These are phyloP conservation scores for Tolypocladium sp. DNA, from an alignment of 2,329 filamentous ascomycete genomes.

Conservation along the genomic window DNA sequence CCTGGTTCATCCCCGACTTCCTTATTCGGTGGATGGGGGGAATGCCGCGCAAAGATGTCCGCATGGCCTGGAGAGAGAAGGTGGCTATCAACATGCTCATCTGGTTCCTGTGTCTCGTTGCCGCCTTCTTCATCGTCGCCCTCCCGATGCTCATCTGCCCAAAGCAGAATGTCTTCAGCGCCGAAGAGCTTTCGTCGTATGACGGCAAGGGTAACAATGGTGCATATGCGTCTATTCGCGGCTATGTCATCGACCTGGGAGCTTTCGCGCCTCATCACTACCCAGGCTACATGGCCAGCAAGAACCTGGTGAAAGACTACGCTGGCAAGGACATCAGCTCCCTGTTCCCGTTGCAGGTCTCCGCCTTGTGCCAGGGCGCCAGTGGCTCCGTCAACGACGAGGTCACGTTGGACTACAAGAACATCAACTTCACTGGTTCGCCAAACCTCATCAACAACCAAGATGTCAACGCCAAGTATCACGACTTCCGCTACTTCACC, in stretches of 20 bases:
- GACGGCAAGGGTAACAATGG: slow-evolving; percentile 58
- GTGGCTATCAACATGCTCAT: slow-evolving; percentile 96
- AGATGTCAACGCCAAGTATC: slow-evolving; percentile 71
- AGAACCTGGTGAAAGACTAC: slow-evolving; percentile 60
- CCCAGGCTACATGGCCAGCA: slow-evolving; percentile 44
- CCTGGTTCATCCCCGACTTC: slow-evolving; percentile 83
- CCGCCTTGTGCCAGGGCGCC: slow-evolving; percentile 75
- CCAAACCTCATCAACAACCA: slow-evolving; percentile 53
- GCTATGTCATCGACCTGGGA: slow-evolving; percentile 77
- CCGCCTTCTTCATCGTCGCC: slow-evolving; percentile 81
- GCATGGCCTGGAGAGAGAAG: slow-evolving; percentile 93
- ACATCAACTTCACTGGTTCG: slow-evolving; percentile 63
- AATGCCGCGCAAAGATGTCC: slow-evolving; percentile 88
- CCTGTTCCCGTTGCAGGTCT: slow-evolving; percentile 91
- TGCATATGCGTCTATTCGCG: slow-evolving; percentile 75
- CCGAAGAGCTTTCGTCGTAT: slow-evolving; percentile 62
- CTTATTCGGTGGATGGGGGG: slow-evolving; percentile 65
- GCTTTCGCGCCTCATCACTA: slow-evolving; percentile 71
- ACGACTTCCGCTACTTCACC: slow-evolving; percentile 82
- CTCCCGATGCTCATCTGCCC: slow-evolving; percentile 89
- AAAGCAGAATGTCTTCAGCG: slow-evolving; percentile 78
- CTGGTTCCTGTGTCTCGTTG: slow-evolving; percentile 72
- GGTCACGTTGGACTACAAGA: slow-evolving; percentile 79
- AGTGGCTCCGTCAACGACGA: slow-evolving; percentile 54
- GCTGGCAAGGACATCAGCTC: slow-evolving; percentile 79